Evolutionary conservation across 2,329 filamentous ascomycete species (phyloP).

Genomic region (Penicillium sp.): DNA sequence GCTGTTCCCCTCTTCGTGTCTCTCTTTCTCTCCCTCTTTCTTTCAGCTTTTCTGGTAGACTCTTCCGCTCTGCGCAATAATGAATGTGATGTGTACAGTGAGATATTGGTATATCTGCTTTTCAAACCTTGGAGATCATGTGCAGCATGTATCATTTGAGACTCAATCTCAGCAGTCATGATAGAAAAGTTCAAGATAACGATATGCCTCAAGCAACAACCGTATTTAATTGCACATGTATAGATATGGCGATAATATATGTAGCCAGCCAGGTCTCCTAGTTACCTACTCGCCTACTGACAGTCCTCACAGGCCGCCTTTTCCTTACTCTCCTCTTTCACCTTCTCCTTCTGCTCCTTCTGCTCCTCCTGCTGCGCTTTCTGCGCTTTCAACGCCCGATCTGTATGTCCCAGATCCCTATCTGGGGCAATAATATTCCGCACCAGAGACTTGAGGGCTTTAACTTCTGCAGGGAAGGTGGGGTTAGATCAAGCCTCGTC

Average conservation of each 20-base stretch:
- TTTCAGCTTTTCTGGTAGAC: background rate
- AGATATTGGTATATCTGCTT: background rate
- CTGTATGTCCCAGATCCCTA: conserved; percentile 78
- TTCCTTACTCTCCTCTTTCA: conserved; percentile 5
- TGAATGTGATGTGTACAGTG: conserved; percentile 19
- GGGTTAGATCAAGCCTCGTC: background rate
- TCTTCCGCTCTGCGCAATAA: conserved; percentile 6
- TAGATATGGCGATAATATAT: background rate
- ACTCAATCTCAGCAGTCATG: too few relatives aligned
- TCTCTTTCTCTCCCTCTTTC: background rate
- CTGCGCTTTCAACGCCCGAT: conserved; percentile 52
- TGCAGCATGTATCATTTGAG: background rate
- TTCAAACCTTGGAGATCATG: background rate
- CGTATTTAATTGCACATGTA: background rate
- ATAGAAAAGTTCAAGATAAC: too few relatives aligned
- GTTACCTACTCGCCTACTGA: background rate
- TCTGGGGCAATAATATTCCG: conserved; percentile 78
- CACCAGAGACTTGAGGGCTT: conserved; percentile 81
- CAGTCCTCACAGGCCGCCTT: conserved; percentile 22
- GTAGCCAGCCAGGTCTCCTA: background rate
- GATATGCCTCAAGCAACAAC: too few relatives aligned
- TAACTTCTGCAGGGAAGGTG: conserved; percentile 64
- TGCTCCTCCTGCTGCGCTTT: conserved; percentile 34
- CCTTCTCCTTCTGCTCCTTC: conserved; percentile 9
- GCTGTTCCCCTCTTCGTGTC: background rate